Evolutionary conservation across 1,284 basidiomycete species (phyloP).

Genomic region (Ustilago hordei): DNA sequence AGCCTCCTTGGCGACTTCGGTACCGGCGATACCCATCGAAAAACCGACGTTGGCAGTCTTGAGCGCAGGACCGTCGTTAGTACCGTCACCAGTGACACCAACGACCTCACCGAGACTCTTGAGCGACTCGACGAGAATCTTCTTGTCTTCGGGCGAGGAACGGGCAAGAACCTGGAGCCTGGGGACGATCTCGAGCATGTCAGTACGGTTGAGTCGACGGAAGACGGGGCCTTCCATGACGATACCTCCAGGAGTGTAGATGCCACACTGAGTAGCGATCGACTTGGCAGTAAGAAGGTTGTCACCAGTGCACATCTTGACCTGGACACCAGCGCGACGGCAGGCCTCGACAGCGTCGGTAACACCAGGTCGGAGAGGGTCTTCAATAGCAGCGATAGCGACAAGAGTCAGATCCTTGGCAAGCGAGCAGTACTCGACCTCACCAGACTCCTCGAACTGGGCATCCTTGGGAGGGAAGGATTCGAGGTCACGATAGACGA

Average conservation of each 20-base stretch:
- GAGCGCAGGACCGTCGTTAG: constrained; percentile 95
- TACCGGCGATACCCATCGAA: constrained; percentile 95
- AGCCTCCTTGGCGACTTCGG: constrained; percentile 98
- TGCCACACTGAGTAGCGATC: constrained; percentile 94
- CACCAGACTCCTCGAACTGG: constrained; percentile 72
- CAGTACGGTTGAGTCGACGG: constrained; percentile 72
- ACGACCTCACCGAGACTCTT: constrained; percentile 91
- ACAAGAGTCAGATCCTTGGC: constrained; percentile 84
- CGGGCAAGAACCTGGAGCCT: constrained; percentile 80
- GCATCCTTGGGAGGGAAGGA: constrained; percentile 80
- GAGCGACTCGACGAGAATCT: constrained; percentile 87
- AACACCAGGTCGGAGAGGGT: constrained; percentile 91
- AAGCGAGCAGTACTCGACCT: constrained; percentile 80
- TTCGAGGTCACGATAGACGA: constrained; percentile 90
- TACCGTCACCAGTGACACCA: constrained; percentile 97
- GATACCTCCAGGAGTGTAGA: constrained; percentile 89
- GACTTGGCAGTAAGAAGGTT: constrained; percentile 88
- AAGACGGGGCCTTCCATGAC: constrained; percentile 94
- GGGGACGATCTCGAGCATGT: constrained; percentile 73
- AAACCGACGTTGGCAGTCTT: constrained; percentile 76
- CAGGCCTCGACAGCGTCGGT: constrained; percentile 87
- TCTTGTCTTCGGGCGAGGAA: constrained; percentile 98
- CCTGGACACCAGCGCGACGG: constrained; percentile 86
- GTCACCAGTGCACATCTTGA: constrained; percentile 99
- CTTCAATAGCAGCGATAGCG: constrained; percentile 91